Evolutionary conservation across 371 early-diverging fungal species (phyloP).

Genomic region (Actinomortierella wolfii): DNA sequence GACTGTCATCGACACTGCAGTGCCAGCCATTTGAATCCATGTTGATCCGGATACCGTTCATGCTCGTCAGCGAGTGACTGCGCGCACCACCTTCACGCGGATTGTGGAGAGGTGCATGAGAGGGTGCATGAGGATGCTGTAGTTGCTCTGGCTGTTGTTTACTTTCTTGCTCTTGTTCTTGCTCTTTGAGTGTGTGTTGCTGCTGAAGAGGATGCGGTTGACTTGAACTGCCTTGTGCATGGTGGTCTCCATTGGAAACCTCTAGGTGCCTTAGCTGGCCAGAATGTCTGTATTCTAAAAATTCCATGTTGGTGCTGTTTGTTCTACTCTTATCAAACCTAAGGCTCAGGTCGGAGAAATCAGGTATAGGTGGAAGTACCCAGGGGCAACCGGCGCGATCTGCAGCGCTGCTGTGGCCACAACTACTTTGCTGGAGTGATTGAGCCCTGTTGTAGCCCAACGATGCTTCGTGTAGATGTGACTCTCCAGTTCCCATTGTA

Average conservation of each 20-base stretch:
- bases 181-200: too few species aligned
- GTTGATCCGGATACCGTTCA: neutral
- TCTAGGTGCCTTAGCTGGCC: neutral
- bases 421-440: too few species aligned
- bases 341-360: slow-evolving; percentile 33
- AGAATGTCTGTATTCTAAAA: neutral
- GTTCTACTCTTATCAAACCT: slow-evolving; percentile 20
- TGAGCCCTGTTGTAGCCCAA: too few species aligned
- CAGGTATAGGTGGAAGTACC: slow-evolving; percentile 35
- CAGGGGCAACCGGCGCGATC: slow-evolving; percentile 4
- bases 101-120: neutral
- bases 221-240: neutral
- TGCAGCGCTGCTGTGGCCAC: too few species aligned
- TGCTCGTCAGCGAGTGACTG: neutral
- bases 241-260: neutral
- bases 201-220: neutral
- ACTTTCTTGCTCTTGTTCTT: too few species aligned
- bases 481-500: too few species aligned
- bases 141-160: neutral
- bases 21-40: neutral
- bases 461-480: too few species aligned
- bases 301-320: slow-evolving; percentile 6
- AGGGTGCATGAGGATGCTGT: neutral
- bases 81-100: neutral
- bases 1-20: neutral